Conservation (phyloP, 2,329 filamentous ascomycete species). For the Thielaviopsis populi region DNA sequence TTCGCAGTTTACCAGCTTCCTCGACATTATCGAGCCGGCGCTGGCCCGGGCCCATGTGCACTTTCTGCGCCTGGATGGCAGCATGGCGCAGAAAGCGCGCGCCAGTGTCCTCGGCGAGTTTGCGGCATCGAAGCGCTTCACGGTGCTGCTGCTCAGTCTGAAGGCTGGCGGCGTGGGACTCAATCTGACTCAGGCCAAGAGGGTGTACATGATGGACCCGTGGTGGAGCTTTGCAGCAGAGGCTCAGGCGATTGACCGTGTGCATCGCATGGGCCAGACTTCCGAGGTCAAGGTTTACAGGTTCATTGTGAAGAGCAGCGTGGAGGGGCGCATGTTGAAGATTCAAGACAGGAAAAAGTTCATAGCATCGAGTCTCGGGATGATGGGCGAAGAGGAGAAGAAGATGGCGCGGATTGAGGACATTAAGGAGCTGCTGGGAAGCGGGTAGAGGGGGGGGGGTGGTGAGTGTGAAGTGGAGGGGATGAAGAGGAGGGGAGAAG, state of each 20-base stretch:
- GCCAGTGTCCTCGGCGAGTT: constrained; percentile 67
- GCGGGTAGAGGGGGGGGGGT: background rate
- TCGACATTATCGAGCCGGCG: constrained; percentile 77
- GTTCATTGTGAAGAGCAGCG: constrained; percentile 79
- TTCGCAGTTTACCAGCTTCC: constrained; percentile 92
- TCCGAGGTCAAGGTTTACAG: constrained; percentile 71
- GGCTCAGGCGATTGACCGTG: constrained; percentile 91
- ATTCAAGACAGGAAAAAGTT: constrained; percentile 95
- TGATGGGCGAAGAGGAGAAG: constrained; percentile 93
- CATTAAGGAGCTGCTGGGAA: constrained; percentile 66
- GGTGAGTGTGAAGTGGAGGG: background rate
- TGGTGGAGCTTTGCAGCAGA: constrained; percentile 99
- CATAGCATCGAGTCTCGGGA: constrained; percentile 82
- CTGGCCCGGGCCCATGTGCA: constrained; percentile 56
- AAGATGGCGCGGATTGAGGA: constrained; percentile 81
- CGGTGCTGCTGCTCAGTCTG: constrained; percentile 68
- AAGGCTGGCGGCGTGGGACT: constrained; percentile 86
- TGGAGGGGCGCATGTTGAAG: constrained; percentile 87
- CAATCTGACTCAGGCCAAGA: constrained; percentile 75
- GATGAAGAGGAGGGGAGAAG: background rate
- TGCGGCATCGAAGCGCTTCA: constrained; percentile 40
- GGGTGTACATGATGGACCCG: constrained; percentile 98
- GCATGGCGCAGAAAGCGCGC: constrained; percentile 73
- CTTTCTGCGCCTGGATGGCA: constrained; percentile 79
- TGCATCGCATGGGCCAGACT: constrained; percentile 91